Conservation (phyloP, 495 filamentous ascomycete species). For the Bacidia rubella region DNA sequence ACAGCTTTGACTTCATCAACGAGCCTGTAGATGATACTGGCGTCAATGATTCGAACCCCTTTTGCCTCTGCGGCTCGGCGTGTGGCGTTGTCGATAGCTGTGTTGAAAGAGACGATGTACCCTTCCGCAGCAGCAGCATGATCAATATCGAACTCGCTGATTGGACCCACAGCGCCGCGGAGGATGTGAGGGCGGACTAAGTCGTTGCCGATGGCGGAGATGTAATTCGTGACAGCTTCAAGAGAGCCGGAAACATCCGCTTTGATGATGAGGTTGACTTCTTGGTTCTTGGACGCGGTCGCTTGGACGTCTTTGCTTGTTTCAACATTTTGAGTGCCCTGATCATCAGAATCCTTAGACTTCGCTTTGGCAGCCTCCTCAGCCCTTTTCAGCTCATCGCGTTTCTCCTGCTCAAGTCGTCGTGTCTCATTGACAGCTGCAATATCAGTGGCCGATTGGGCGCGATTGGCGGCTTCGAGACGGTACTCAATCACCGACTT, state of each 20-base stretch:
- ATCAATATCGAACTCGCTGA: slow-evolving; percentile 80
- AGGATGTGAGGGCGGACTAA: slow-evolving; percentile 69
- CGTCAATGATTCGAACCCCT: slow-evolving; percentile 64
- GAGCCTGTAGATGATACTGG: slow-evolving; percentile 87
- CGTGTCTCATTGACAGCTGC: slow-evolving; percentile 63
- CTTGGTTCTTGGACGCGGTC: slow-evolving; percentile 29
- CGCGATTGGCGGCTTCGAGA: slow-evolving; percentile 45
- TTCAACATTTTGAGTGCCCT: slow-evolving; percentile 6
- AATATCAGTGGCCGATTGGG: slow-evolving; percentile 52
- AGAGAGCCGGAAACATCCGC: slow-evolving; percentile 87
- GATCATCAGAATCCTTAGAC: not conserved
- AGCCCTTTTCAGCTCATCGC: slow-evolving; percentile 36
- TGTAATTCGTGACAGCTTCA: slow-evolving; percentile 67
- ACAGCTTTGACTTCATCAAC: slow-evolving; percentile 64
- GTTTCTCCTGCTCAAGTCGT: slow-evolving; percentile 44
- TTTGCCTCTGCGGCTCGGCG: slow-evolving; percentile 49
- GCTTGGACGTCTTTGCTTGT: slow-evolving; percentile 9
- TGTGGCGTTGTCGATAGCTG: slow-evolving; percentile 52
- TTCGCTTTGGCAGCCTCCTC: slow-evolving; percentile 17
- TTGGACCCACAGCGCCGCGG: slow-evolving; percentile 59
- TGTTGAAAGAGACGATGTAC: slow-evolving; percentile 78
- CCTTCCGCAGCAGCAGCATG: slow-evolving; percentile 60
- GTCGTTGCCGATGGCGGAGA: slow-evolving; percentile 65
- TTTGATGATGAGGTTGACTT: slow-evolving; percentile 78
- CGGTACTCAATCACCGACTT: slow-evolving; percentile 71